phyloP scores from a whole-genome alignment of 129 eudicot genomes.

The Scalesia atractyloides region DNA sequence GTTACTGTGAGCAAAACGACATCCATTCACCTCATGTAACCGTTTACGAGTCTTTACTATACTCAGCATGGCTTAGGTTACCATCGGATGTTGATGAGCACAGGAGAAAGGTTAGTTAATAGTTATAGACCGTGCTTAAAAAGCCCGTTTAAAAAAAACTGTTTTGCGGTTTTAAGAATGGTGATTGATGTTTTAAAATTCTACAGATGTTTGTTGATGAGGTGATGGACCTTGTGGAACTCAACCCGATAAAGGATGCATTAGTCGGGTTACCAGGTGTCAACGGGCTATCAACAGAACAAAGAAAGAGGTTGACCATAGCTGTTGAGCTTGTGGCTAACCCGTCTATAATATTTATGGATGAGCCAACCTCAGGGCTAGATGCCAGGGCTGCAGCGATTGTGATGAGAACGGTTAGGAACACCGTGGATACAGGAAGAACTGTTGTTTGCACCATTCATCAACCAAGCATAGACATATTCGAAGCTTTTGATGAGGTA shows the following conservation, averaged over 20 bases:
- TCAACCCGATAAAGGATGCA: conserved; percentile 41
- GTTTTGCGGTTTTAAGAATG: background rate
- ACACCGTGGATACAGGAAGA: conserved; percentile 51
- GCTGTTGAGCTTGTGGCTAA: conserved; percentile 65
- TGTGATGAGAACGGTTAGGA: conserved; percentile 55
- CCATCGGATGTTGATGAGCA: conserved; percentile 71
- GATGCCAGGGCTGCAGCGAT: conserved; percentile 70
- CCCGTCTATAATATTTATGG: conserved; percentile 63
- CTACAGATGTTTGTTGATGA: conserved; percentile 46
- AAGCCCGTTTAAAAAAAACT: background rate
- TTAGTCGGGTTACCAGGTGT: conserved; percentile 53
- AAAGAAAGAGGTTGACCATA: conserved; percentile 54
- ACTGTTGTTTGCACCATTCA: conserved; percentile 53
- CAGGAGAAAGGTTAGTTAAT: conserved; percentile 46
- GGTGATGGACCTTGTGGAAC: conserved; percentile 56
- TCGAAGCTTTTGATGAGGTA: conserved; percentile 19
- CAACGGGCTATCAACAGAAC: conserved; percentile 53
- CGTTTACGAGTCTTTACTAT: conserved; percentile 66
- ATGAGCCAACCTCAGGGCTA: conserved; percentile 62
- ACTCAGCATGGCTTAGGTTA: conserved; percentile 88
- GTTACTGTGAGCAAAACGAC: conserved; percentile 91
- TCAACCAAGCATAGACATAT: conserved; percentile 12
- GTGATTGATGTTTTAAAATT: background rate
- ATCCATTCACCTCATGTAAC: conserved; percentile 93
- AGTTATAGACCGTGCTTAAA: background rate